A percentile compares a stretch with the other conserved stretches of the same genome.
Conservation (phyloP, 75 land plant genomes). For the Larix kaempferi region DNA sequence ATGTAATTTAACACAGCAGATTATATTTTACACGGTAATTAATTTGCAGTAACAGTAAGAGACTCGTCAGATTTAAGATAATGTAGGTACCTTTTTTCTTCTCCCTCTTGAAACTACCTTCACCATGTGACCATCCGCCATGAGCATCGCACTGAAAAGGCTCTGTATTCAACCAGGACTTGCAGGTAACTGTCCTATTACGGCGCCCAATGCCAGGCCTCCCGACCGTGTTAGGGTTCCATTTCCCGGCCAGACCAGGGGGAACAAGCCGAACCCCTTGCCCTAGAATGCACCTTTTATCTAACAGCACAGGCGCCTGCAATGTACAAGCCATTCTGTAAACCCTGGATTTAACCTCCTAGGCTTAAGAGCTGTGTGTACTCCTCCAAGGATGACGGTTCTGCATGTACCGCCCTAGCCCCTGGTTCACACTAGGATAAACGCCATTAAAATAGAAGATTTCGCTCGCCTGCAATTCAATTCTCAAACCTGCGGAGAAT, state of each 20-base stretch:
- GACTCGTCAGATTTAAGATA: not conserved
- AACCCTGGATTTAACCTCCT: too few relatives aligned
- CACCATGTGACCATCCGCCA: slow-evolving; percentile 1
- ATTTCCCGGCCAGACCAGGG: not conserved
- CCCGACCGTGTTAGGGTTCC: not conserved
- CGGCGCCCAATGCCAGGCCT: not conserved
- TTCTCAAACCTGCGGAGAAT: too few relatives aligned
- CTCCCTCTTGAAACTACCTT: not conserved
- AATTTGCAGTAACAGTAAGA: too few relatives aligned
- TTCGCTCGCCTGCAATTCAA: too few relatives aligned
- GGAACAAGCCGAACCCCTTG: not conserved
- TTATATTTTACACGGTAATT: too few relatives aligned
- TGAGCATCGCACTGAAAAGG: not conserved
- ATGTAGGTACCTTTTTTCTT: not conserved
- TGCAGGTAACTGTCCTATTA: not conserved
- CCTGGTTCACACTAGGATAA: too few relatives aligned
- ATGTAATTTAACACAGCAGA: too few relatives aligned
- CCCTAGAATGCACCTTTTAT: not conserved
- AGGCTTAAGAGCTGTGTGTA: too few relatives aligned
- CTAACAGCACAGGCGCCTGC: not conserved
- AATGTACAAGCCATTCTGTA: not conserved
- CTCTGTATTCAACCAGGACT: not conserved
- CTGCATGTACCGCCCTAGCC: too few relatives aligned
- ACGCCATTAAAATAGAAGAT: too few relatives aligned
- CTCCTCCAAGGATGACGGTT: too few relatives aligned